phyloP scores from a whole-genome alignment of 1,284 basidiomycete genomes.

The Ustilago bromivora region DNA sequence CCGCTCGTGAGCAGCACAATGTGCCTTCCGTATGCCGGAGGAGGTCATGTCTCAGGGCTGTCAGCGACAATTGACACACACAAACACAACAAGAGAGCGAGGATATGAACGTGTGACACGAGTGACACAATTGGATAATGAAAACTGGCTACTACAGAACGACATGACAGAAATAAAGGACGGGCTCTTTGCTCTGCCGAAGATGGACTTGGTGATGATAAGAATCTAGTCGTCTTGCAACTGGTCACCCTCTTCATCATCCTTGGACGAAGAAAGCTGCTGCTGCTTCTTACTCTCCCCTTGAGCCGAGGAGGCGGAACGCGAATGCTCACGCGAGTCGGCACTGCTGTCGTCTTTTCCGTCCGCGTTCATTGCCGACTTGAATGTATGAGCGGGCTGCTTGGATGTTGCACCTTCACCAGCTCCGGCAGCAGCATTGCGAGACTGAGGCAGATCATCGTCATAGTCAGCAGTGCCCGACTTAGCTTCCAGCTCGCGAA shows the following conservation, averaged over 20 bases:
- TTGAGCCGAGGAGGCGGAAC: slow-evolving; percentile 6
- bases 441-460: slow-evolving; percentile 14
- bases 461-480: slow-evolving; percentile 29
- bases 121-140: too few species aligned
- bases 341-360: slow-evolving; percentile 18
- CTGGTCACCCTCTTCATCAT: slow-evolving; percentile 40
- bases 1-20: too few species aligned
- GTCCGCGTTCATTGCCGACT: slow-evolving; percentile 1
- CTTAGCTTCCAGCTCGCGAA: slow-evolving; percentile 50
- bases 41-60: too few species aligned
- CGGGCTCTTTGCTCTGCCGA: too few species aligned
- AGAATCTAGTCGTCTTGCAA: slow-evolving; percentile 28
- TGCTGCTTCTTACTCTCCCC: slow-evolving; percentile 13
- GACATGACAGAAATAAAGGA: too few species aligned
- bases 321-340: slow-evolving; percentile 25
- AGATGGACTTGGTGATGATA: too few species aligned
- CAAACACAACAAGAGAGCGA: too few species aligned
- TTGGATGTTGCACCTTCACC: neutral
- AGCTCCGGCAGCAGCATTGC: slow-evolving; percentile 6
- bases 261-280: slow-evolving; percentile 8
- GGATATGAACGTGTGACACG: too few species aligned
- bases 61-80: too few species aligned
- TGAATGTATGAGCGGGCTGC: neutral
- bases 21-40: too few species aligned
- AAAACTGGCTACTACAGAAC: too few species aligned